These are phyloP conservation scores for Ceriops tagal DNA, from an alignment of 345 rosid species.

Conservation along the genomic window DNA sequence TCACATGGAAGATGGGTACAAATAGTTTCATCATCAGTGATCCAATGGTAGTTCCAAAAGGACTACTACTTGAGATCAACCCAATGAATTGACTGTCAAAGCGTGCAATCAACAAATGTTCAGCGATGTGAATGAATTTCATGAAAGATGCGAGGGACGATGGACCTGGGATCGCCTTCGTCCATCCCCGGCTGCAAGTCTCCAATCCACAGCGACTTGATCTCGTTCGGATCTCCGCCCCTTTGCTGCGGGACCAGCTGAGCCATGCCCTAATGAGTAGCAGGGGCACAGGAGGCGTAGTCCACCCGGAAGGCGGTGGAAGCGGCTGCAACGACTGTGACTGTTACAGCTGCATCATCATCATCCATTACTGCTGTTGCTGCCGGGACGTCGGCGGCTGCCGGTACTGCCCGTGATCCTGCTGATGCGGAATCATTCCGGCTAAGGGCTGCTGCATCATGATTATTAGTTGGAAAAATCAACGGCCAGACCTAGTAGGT, in stretches of 20 bases:
- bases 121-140: too few species aligned
- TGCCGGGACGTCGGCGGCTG: constrained; percentile 20
- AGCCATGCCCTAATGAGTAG: constrained; percentile 35
- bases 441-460: constrained; percentile 84
- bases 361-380: constrained; percentile 63
- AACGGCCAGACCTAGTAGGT: background rate
- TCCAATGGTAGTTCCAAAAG: constrained; percentile 43
- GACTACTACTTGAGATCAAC: constrained; percentile 32
- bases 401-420: constrained; percentile 46
- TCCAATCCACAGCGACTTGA: constrained; percentile 90
- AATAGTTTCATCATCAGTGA: constrained; percentile 35
- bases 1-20: constrained; percentile 35
- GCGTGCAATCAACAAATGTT: too few species aligned
- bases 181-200: constrained; percentile 95
- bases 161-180: constrained; percentile 58
- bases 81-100: constrained; percentile 10
- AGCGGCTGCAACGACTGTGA: constrained; percentile 48
- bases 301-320: constrained; percentile 75
- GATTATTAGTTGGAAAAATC: too few species aligned
- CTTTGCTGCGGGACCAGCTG: constrained; percentile 6
- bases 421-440: constrained; percentile 36
- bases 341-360: constrained; percentile 57
- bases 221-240: constrained; percentile 32
- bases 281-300: constrained; percentile 65
- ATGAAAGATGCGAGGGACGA: background rate